These are phyloP conservation scores for Coemansia sp. DNA, from an alignment of 192 early-diverging fungal species.

Conservation along the genomic window DNA sequence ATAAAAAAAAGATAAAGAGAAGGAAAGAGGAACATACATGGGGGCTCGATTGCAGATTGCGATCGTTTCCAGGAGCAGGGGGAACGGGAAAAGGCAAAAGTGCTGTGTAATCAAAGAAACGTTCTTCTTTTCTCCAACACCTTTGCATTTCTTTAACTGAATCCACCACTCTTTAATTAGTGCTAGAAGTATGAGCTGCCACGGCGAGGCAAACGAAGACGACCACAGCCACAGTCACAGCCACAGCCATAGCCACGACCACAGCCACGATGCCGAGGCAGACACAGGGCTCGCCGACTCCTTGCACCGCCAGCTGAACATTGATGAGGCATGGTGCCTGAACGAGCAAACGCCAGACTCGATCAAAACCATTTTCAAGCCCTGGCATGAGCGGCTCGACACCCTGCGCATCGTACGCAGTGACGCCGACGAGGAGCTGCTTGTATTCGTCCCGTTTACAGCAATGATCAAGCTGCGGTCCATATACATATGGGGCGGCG, in stretches of 20 bases:
- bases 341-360: slow-evolving; percentile 72
- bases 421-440: slow-evolving; percentile 89
- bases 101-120: background rate
- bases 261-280: slow-evolving; percentile 73
- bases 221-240: slow-evolving; percentile 53
- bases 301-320: slow-evolving; percentile 76
- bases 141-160: background rate
- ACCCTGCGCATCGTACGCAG: slow-evolving; percentile 68
- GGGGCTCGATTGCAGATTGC: no score
- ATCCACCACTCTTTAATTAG: background rate
- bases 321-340: slow-evolving; percentile 74
- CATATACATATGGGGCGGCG: slow-evolving; percentile 73
- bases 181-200: slow-evolving; percentile 46
- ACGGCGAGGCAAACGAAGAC: slow-evolving; percentile 47
- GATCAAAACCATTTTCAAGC: slow-evolving; percentile 77
- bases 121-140: background rate
- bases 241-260: slow-evolving; percentile 62
- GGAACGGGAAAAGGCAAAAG: no score
- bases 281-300: slow-evolving; percentile 65
- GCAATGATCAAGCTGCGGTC: slow-evolving; percentile 88
- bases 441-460: slow-evolving; percentile 90
- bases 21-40: background rate
- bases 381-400: slow-evolving; percentile 80
- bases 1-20: background rate
- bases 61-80: background rate